These are phyloP conservation scores for Fennellomyces sp. DNA, from an alignment of 371 early-diverging fungal species.

Conservation along the genomic window DNA sequence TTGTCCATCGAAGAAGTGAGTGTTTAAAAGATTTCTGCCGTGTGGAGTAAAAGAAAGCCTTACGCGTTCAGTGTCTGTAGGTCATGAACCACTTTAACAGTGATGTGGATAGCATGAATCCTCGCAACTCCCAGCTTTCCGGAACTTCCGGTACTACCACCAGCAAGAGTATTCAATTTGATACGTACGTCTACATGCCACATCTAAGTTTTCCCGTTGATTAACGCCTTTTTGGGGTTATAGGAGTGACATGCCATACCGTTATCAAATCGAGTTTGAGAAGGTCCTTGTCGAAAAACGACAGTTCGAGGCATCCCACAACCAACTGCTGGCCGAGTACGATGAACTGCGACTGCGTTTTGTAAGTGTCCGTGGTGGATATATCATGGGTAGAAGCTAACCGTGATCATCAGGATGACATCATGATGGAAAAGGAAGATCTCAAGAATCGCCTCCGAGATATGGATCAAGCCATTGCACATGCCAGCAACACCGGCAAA, in stretches of 20 bases:
- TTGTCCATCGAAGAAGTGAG: slow-evolving; percentile 80
- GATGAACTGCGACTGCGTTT: slow-evolving; percentile 56
- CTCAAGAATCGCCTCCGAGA: slow-evolving; percentile 66
- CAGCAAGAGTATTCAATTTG: slow-evolving; percentile 23
- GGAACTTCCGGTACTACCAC: slow-evolving; percentile 27
- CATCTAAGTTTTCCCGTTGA: background rate
- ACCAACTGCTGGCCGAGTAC: slow-evolving; percentile 53
- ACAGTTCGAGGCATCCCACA: slow-evolving; percentile 59
- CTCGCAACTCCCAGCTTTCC: slow-evolving; percentile 36
- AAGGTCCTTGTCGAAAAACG: slow-evolving; percentile 52
- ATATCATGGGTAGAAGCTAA: too few species aligned
- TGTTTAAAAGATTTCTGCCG: background rate
- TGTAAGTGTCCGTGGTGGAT: too few species aligned
- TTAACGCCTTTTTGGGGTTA: background rate
- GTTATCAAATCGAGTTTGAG: slow-evolving; percentile 46
- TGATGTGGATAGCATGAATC: slow-evolving; percentile 23
- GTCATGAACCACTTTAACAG: slow-evolving; percentile 51
- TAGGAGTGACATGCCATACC: slow-evolving; percentile 40
- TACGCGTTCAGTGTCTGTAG: slow-evolving; percentile 1
- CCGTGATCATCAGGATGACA: slow-evolving; percentile 64
- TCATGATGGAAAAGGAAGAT: slow-evolving; percentile 66
- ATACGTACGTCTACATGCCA: slow-evolving; percentile 7
- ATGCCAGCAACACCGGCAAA: slow-evolving; percentile 77
- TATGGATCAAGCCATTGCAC: slow-evolving; percentile 68
- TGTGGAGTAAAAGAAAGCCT: background rate